These are phyloP conservation scores for Alnus glutinosa DNA, from an alignment of 306 rosid genomes.

Conservation along the genomic window DNA sequence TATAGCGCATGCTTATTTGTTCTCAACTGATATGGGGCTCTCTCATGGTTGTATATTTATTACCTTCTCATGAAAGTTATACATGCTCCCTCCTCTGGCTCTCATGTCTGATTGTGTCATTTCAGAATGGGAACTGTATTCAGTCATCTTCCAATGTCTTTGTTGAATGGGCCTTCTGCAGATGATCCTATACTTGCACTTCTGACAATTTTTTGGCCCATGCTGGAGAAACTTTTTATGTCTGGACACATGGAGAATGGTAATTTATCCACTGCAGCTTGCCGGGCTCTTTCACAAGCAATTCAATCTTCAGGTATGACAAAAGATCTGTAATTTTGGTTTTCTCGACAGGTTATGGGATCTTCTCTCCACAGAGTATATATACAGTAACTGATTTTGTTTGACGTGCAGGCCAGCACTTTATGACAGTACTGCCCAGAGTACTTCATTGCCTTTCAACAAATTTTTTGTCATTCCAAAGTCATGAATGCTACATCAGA, in stretches of 20 bases:
- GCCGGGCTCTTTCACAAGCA: slow-evolving; percentile 90
- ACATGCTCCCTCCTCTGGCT: slow-evolving; percentile 17
- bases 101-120: slow-evolving; percentile 25
- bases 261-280: slow-evolving; percentile 80
- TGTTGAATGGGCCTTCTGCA: slow-evolving; percentile 51
- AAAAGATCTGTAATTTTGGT: slow-evolving; percentile 14
- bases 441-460: slow-evolving; percentile 82
- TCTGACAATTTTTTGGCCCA: slow-evolving; percentile 84
- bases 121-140: slow-evolving; percentile 93
- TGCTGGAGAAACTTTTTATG: slow-evolving; percentile 75
- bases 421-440: slow-evolving; percentile 64
- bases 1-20: slow-evolving; percentile 10
- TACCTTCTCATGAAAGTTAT: slow-evolving; percentile 2
- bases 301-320: slow-evolving; percentile 84
- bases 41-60: slow-evolving; percentile 5
- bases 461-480: slow-evolving; percentile 78
- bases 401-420: slow-evolving; percentile 79
- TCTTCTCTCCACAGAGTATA: slow-evolving; percentile 20
- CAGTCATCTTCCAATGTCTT: slow-evolving; percentile 65
- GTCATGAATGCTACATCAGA: slow-evolving; percentile 91
- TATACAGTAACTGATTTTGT: not conserved
- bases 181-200: slow-evolving; percentile 79
- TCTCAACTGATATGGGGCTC: not conserved
- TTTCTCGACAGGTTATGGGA: slow-evolving; percentile 14
- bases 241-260: slow-evolving; percentile 93